Base-by-base conservation (phyloP, 129 eudicot genomes). In the Flaveria robusta region DNA sequence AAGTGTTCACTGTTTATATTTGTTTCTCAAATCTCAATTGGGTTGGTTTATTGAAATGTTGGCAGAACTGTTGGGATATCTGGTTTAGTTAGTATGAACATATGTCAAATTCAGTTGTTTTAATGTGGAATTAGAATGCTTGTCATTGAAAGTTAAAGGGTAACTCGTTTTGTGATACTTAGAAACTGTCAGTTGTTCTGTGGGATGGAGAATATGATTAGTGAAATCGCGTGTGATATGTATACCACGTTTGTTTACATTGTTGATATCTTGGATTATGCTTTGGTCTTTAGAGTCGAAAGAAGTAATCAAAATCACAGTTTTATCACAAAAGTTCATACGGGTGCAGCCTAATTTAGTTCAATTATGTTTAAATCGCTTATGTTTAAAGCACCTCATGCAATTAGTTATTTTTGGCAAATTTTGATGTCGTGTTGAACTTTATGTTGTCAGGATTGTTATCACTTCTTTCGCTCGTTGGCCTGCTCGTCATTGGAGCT, bases 401-500 rank as follows among this genome's bases (percentile, higher is more conserved):
- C 49, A 43, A 43, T n/a, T n/a, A n/a, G n/a, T n/a, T n/a, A n/a
- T n/a, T n/a, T n/a, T n/a, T n/a, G n/a, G n/a, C n/a, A n/a, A n/a
- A n/a, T n/a, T n/a, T n/a, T n/a, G n/a, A n/a, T n/a, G n/a, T n/a
- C n/a, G n/a, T n/a, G n/a, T n/a, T n/a, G n/a, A n/a, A n/a, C 15
- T 58, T 72, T 31, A 14, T 46, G 46, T 68, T 87, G 66, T 54
- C 77, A 94, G 99, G 99, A 52, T 49, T 89, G 83, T 12, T 85
- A 16, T 87, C 86, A 27, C 92, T 94, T 66, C 52, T 89, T 74
- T 71, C 87, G 81, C 82, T 91, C 78, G 85, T 94, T 51, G 77
- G 81, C 47, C 85, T 91, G 9, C 93, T 94, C 22, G 83, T 84
- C 31, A 49, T 85, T 69, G 96, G 97, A 68, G 86, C 78, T 68